Evolutionary conservation across 2,329 filamentous ascomycete genomes (phyloP).

Genomic region (Whalleya microplaca): DNA sequence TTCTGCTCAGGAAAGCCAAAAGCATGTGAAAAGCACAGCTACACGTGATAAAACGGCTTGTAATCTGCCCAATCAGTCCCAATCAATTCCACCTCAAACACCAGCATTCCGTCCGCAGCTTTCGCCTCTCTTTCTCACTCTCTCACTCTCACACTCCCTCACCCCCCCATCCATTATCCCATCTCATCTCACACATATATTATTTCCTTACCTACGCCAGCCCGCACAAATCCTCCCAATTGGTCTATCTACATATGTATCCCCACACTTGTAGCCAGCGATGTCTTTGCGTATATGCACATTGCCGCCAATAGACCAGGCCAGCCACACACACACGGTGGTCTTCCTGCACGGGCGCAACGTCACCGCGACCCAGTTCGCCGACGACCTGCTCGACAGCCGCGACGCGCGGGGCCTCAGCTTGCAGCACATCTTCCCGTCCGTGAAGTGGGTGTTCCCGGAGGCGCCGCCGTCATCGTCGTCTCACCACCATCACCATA

Average conservation of each 20-base stretch:
- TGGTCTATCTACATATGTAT: background rate
- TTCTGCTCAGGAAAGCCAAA: background rate
- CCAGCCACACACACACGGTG: constrained; percentile 41
- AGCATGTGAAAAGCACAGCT: background rate
- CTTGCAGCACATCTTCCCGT: constrained; percentile 46
- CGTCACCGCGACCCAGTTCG: constrained; percentile 41
- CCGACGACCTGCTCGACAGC: constrained; percentile 35
- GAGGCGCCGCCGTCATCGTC: constrained; percentile 41
- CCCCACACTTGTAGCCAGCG: background rate
- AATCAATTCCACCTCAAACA: background rate
- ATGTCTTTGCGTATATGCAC: background rate
- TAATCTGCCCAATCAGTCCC: background rate
- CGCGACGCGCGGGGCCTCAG: constrained; percentile 36
- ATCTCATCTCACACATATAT: background rate
- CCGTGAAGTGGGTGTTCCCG: constrained; percentile 55
- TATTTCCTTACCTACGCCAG: no score
- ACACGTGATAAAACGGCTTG: background rate
- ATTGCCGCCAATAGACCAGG: constrained; percentile 24
- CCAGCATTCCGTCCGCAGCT: background rate
- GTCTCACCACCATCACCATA: constrained; percentile 11
- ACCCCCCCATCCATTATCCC: no score
- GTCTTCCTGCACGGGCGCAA: constrained; percentile 51
- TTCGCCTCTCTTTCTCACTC: background rate
- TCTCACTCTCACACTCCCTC: background rate
- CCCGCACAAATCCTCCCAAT: background rate